Base-by-base conservation (phyloP, 345 rosid genomes). In the Moricandia moricandioides region DNA sequence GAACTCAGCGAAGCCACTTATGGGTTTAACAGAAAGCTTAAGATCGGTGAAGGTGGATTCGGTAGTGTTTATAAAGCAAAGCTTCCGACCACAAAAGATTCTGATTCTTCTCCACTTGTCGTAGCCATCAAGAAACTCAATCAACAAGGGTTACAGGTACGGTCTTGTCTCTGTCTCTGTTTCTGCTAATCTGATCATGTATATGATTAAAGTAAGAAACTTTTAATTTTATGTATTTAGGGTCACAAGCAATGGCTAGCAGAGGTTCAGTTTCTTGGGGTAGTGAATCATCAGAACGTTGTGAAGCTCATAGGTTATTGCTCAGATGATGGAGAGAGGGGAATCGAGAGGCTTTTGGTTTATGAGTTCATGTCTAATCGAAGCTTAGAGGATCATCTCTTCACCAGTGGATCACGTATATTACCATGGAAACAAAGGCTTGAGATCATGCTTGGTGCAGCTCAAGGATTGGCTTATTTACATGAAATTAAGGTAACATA, bases 241-340 rank as follows among this genome's bases (percentile, higher is more conserved):
- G 98, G 98, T 70, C 97, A 91, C 73, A 93, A 89, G 79, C 92
- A 93, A 81, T 91, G 98, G 98, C 80, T 91, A 52, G 90, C 96
- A 26, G 98, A 93, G 67, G 96, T 93, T 66, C 89, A 89, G 74
- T 89, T 91, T 77, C 92, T 93, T 3, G 91, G 97, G 5, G 84
- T 91, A 12, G 84, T 91, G 69, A 92, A 89, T 37, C 93, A 93
- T 67, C 76, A 86, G 39, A 93, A 93, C 79, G 90, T 93, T 16
- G 98, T 91, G 55, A 93, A 91, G 71, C 93, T 93, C 37, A 61
- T 93, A 74, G 97, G 97, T 56, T 93, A 91, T 64, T 91, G 98
- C 67, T 85, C 87, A 0, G 88, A 78, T 6, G 96, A 93, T 10
- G 88, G 85, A 0, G 88, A 91, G 69, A 81, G 86, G 56, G 97